Evolutionary conservation across 1,139 yeast genomes (phyloP).

Genomic region (Pichia norvegensis): DNA sequence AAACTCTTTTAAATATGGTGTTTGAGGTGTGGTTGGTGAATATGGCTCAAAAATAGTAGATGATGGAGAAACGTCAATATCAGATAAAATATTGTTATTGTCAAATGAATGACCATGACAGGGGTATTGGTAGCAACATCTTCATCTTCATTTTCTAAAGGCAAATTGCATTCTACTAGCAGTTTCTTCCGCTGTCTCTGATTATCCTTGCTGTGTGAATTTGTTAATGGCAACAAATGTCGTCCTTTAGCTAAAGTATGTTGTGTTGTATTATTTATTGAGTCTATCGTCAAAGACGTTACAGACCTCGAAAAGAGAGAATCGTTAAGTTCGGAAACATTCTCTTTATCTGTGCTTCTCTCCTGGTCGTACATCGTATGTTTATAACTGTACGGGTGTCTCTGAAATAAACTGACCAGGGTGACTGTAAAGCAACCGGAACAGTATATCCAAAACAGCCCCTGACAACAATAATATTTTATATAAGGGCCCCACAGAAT

Average conservation of each 20-base stretch:
- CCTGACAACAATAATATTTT: no score
- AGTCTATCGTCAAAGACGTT: slow-evolving; percentile 3
- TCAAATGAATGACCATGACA: neutral
- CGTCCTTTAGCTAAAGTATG: neutral
- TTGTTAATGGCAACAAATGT: neutral
- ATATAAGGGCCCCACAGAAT: no score
- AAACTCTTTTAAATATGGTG: slow-evolving; percentile 1
- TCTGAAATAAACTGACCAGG: no score
- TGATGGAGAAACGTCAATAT: neutral
- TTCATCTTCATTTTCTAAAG: neutral
- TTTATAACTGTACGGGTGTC: no score
- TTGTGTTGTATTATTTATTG: slow-evolving; percentile 2
- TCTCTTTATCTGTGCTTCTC: neutral
- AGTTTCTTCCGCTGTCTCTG: no score
- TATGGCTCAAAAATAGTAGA: neutral
- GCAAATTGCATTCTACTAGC: neutral
- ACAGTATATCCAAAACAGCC: no score
- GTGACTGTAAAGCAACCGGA: neutral
- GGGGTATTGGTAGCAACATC: neutral
- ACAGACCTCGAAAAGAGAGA: slow-evolving; percentile 2
- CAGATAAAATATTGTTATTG: neutral
- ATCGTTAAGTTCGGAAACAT: neutral
- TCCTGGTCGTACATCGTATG: neutral
- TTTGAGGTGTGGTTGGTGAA: slow-evolving; percentile 8
- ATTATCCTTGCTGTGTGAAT: neutral